phyloP scores from a whole-genome alignment of 2,329 filamentous ascomycete species.

The Hypoxylon sp. region DNA sequence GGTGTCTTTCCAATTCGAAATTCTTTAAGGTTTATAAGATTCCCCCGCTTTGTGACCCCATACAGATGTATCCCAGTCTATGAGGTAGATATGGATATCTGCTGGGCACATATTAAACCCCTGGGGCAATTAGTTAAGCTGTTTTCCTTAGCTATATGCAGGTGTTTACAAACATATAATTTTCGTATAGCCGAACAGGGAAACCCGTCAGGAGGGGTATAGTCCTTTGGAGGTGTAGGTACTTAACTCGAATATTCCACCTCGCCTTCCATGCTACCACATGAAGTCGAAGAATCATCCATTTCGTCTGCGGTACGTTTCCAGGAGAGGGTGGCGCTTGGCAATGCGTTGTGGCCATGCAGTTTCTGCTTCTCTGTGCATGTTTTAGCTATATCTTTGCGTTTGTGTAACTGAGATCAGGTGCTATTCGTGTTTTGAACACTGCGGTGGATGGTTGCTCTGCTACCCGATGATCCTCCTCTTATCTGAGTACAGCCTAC shows the following conservation, averaged over 20 bases:
- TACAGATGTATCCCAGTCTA: slow-evolving; percentile 13
- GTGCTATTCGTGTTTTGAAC: slow-evolving; percentile 44
- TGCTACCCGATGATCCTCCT: slow-evolving; percentile 34
- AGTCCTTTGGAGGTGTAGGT: background rate
- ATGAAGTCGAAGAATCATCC: slow-evolving; percentile 24
- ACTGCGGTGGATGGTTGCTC: slow-evolving; percentile 41
- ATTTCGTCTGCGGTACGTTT: slow-evolving; percentile 18
- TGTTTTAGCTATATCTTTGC: slow-evolving; percentile 43
- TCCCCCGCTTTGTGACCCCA: slow-evolving; percentile 24
- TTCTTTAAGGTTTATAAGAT: slow-evolving; percentile 12
- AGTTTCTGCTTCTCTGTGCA: slow-evolving; percentile 38
- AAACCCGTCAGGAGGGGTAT: slow-evolving; percentile 3
- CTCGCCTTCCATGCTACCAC: slow-evolving; percentile 23
- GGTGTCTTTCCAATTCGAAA: slow-evolving; percentile 31
- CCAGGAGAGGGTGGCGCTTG: slow-evolving; percentile 12
- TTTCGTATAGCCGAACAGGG: background rate
- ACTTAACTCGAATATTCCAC: slow-evolving; percentile 5
- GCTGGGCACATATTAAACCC: background rate
- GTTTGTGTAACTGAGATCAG: slow-evolving; percentile 46
- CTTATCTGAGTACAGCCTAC: slow-evolving; percentile 3
- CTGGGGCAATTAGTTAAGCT: background rate
- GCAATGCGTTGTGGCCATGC: slow-evolving; percentile 29
- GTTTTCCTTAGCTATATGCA: slow-evolving; percentile 4
- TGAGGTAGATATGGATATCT: background rate
- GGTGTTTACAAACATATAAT: background rate